Base-by-base conservation (phyloP, 345 rosid genomes). In the Euphorbia tirucalli region DNA sequence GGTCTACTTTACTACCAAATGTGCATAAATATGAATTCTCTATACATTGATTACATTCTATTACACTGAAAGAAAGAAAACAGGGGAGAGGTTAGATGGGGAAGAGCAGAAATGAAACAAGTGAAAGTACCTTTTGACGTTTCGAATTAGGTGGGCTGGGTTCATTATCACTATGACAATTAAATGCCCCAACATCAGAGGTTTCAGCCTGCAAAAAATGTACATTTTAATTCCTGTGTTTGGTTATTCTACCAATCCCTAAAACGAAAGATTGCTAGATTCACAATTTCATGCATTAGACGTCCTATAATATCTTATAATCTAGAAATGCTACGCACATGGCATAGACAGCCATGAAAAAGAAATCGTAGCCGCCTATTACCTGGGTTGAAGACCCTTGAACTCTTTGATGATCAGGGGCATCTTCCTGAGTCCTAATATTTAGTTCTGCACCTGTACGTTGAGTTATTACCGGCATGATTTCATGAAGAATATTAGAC, bases 401-500 rank as follows among this genome's bases (percentile, higher is more conserved):
- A 65, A 55, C 35, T 24, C 39, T 41, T 18, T 50, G 63, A 56
- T 49, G 66, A 22, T 31, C 75, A 65, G 66, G 21, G 30, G 43
- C n/a, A 37, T 77, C 80, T 66, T 68, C 89, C 30, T 65, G 61
- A 50, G 81, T 13, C 16, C 55, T 19, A n/a, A n/a, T 61, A 72
- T 56, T 61, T 27, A 76, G 66, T 60, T 77, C 84, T 59, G 75
- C 61, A 35, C 61, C 79, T 11, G 75, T 31, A 54, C 61, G 83
- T 75, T 81, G 87, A 66, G 88, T 72, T 56, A 90, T 72, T 44
- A 77, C 7, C 10, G 93, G 96, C 83, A 90, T 84, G 70, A 90
- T 84, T 82, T 82, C 88, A n/a, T 61, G 83, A 67, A 90, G 89
- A 80, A 90, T 67, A 79, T 83, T 81, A 14, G 93, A 90, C 63